phyloP scores from a whole-genome alignment of 1,284 basidiomycete species.

The Tylopilus sp. region DNA sequence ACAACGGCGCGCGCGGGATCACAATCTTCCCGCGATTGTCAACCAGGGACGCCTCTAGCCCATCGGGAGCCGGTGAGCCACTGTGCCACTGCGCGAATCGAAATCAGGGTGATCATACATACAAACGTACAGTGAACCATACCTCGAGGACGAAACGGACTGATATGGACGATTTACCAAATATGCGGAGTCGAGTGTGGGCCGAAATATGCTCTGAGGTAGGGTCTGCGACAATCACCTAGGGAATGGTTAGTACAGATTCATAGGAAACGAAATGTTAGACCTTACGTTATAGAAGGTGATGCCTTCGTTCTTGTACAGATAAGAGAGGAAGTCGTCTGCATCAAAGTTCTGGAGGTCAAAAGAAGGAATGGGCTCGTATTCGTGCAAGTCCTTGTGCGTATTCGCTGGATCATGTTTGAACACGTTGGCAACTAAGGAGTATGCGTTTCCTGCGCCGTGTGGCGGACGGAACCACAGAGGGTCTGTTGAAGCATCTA shows the following conservation, averaged over 20 bases:
- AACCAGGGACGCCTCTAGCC: slow-evolving; percentile 6
- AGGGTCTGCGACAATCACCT: slow-evolving; percentile 16
- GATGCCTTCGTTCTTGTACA: background rate
- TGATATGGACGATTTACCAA: background rate
- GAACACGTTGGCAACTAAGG: slow-evolving; percentile 11
- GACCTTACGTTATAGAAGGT: slow-evolving; percentile 12
- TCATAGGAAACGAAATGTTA: background rate
- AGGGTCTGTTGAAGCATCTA: slow-evolving; percentile 6
- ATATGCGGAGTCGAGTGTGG: slow-evolving; percentile 12
- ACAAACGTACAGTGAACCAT: background rate
- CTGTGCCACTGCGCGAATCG: slow-evolving; percentile 2
- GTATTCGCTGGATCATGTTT: background rate
- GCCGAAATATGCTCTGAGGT: slow-evolving; percentile 7
- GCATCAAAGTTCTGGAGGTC: background rate
- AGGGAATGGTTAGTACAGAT: background rate
- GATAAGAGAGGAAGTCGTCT: slow-evolving; percentile 4
- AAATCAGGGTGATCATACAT: background rate
- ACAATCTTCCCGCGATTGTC: slow-evolving; percentile 6
- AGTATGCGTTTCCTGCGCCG: slow-evolving; percentile 1
- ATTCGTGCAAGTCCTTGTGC: background rate
- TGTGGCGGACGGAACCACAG: slow-evolving; percentile 10
- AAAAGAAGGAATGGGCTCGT: background rate
- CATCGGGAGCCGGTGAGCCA: background rate
- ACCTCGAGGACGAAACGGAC: slow-evolving; percentile 6
- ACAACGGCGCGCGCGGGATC: slow-evolving; percentile 1